Evolutionary conservation across 139 green algal genomes (phyloP), one percentile per base, ranked within the genome.

Genomic region (Coelastrella sp.): DNA sequence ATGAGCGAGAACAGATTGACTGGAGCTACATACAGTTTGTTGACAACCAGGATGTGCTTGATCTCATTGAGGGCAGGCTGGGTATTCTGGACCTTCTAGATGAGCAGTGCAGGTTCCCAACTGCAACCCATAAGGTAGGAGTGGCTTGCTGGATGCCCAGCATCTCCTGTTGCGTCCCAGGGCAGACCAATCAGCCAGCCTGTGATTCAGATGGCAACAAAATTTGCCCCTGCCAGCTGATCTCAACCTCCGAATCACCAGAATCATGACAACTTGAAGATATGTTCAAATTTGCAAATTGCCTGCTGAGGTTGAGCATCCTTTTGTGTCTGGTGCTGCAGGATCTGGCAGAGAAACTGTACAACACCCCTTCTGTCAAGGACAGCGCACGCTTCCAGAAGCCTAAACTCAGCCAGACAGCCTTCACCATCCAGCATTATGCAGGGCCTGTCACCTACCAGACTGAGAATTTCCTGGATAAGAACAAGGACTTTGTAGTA

Each of bases 1-100:
- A 99, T 98, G 98, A 95, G 89, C 64, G n/a, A n/a, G n/a, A n/a
- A n/a, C n/a, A n/a, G n/a, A n/a, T 99, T 84, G 93, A 99, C 90
- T 99, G 98, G 98, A 95, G 89, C 64, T 99, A 99, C 89, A 99
- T 99, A 86, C 89, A 98, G 68, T 99, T 99, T 92, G 95, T 98
- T 63, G 97, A 99, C 92, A 99, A 99, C 91, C 93, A 96, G 91
- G 97, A 99, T 77, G 94, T 99, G 87, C 91, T 99, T 73, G 97
- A 99, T 83, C 90, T 99, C 50, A 98, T 99, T 43, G 95, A 98
- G 92, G 90, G 88, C 85, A 93, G 91, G 86, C 64, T 95, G 67
- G 97, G 97, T 30, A 92, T 99, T n/a, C 90, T 99, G 48, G 94
- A 98, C 85, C 73, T 98, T 30, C 90, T 99, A 86, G 97, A 99